These are phyloP conservation scores for Lasiosphaeriaceae sp. DNA, from an alignment of 495 filamentous ascomycete genomes.

Conservation along the genomic window DNA sequence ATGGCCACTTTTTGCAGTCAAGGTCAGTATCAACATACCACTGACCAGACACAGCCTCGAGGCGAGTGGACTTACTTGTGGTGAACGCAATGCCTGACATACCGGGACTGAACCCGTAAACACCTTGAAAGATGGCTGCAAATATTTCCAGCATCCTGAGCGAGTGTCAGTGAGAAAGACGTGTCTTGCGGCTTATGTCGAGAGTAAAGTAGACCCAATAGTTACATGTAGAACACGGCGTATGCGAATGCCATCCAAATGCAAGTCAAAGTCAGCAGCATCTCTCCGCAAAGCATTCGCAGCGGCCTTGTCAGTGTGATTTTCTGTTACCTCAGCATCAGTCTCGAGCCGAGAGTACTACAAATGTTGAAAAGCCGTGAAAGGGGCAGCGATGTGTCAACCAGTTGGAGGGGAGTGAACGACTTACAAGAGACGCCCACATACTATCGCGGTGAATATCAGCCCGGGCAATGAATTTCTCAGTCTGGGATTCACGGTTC, in stretches of 20 bases:
- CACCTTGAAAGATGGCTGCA: slow-evolving; percentile 51
- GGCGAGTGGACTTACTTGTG: slow-evolving; percentile 8
- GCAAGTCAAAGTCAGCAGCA: slow-evolving; percentile 58
- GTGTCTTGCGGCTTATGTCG: background rate
- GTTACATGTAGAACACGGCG: slow-evolving; percentile 65
- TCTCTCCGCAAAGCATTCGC: slow-evolving; percentile 54
- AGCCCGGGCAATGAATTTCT: slow-evolving; percentile 13
- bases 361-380: too few species aligned
- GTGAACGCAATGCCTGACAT: slow-evolving; percentile 30
- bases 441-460: slow-evolving; percentile 17
- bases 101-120: slow-evolving; percentile 38
- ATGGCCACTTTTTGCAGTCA: slow-evolving; percentile 32
- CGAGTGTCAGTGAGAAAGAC: too few species aligned
- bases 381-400: too few species aligned
- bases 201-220: background rate
- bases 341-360: too few species aligned
- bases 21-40: background rate
- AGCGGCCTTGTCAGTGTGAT: slow-evolving; percentile 42
- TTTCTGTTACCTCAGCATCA: too few species aligned
- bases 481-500: slow-evolving; percentile 30
- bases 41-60: background rate
- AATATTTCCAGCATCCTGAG: slow-evolving; percentile 51
- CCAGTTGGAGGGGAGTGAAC: too few species aligned
- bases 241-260: slow-evolving; percentile 62
- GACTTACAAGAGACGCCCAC: slow-evolving; percentile 21